Percentiles rank a stretch among this genome's conserved stretches.
Evolutionary conservation across 2,329 filamentous ascomycete species (phyloP).

Genomic region (Microsporum ferrugineum): DNA sequence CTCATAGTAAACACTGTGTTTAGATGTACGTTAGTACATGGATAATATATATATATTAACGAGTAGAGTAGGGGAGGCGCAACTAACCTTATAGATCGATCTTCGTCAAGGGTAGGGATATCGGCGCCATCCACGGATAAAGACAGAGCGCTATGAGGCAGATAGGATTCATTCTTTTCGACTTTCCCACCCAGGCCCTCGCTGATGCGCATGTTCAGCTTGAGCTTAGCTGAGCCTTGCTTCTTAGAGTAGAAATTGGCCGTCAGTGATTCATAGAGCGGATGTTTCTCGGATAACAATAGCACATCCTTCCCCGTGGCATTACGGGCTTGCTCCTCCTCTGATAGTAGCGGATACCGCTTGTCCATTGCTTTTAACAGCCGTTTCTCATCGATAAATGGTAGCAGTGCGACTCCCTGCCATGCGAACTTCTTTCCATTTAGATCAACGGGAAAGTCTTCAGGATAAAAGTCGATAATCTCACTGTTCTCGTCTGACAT

Average conservation of each 20-base stretch:
- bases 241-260: slow-evolving; percentile 88
- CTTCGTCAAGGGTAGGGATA: slow-evolving; percentile 69
- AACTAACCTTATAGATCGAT: slow-evolving; percentile 71
- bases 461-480: slow-evolving; percentile 95
- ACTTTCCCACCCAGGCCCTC: slow-evolving; percentile 70
- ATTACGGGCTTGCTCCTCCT: slow-evolving; percentile 70
- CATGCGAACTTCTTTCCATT: slow-evolving; percentile 98
- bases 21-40: neutral
- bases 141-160: slow-evolving; percentile 69
- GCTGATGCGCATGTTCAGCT: slow-evolving; percentile 62
- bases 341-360: slow-evolving; percentile 67
- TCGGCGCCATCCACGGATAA: slow-evolving; percentile 63
- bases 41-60: neutral
- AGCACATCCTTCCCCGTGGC: slow-evolving; percentile 68
- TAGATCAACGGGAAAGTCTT: slow-evolving; percentile 82
- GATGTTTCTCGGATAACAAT: slow-evolving; percentile 70
- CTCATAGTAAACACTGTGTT: slow-evolving; percentile 64
- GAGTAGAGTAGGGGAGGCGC: neutral
- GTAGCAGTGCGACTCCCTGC: slow-evolving; percentile 87
- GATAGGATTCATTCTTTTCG: slow-evolving; percentile 69
- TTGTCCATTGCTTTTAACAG: slow-evolving; percentile 70
- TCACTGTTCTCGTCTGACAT: slow-evolving; percentile 83
- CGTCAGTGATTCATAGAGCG: slow-evolving; percentile 75
- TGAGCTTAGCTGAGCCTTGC: slow-evolving; percentile 53
- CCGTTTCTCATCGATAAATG: slow-evolving; percentile 89